A percentile compares a stretch with the other conserved stretches of the same genome.
Evolutionary conservation across 1,284 basidiomycete genomes (phyloP).

Genomic region (Ceratorhiza oryzae-sativae): DNA sequence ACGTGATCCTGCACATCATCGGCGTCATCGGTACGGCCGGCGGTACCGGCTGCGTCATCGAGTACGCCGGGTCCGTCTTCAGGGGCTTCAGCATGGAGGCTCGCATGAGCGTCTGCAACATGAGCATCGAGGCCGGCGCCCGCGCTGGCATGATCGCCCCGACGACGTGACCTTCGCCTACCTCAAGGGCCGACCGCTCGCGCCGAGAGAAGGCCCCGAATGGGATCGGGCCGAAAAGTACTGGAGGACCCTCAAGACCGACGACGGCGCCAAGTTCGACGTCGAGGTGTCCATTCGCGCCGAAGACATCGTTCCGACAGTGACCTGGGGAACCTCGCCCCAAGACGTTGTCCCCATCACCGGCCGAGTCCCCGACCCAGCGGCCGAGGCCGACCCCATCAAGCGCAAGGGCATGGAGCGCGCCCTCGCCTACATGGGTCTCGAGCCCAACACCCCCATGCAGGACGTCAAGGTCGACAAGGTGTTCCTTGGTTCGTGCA

Average conservation of each 20-base stretch:
- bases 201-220: slow-evolving; percentile 81
- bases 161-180: slow-evolving; percentile 92
- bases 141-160: slow-evolving; percentile 96
- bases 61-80: slow-evolving; percentile 92
- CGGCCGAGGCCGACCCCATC: slow-evolving; percentile 66
- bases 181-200: slow-evolving; percentile 83
- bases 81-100: slow-evolving; percentile 94
- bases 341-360: slow-evolving; percentile 92
- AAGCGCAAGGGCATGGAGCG: slow-evolving; percentile 80
- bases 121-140: slow-evolving; percentile 97
- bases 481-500: slow-evolving; percentile 96
- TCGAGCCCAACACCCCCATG: slow-evolving; percentile 82
- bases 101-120: slow-evolving; percentile 97
- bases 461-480: slow-evolving; percentile 89
- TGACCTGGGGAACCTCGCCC: slow-evolving; percentile 97
- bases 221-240: slow-evolving; percentile 91
- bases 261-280: slow-evolving; percentile 91
- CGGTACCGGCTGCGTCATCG: slow-evolving; percentile 91
- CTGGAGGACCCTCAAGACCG: slow-evolving; percentile 86
- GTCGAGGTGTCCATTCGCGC: slow-evolving; percentile 85
- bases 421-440: slow-evolving; percentile 91
- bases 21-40: slow-evolving; percentile 94
- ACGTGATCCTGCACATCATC: slow-evolving; percentile 94
- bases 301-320: slow-evolving; percentile 90
- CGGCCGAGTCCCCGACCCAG: slow-evolving; percentile 83